Percentiles rank a stretch among this genome's conserved stretches.
phyloP scores from a whole-genome alignment of 2,329 filamentous ascomycete species.

The Pestalotiopsis sp. region DNA sequence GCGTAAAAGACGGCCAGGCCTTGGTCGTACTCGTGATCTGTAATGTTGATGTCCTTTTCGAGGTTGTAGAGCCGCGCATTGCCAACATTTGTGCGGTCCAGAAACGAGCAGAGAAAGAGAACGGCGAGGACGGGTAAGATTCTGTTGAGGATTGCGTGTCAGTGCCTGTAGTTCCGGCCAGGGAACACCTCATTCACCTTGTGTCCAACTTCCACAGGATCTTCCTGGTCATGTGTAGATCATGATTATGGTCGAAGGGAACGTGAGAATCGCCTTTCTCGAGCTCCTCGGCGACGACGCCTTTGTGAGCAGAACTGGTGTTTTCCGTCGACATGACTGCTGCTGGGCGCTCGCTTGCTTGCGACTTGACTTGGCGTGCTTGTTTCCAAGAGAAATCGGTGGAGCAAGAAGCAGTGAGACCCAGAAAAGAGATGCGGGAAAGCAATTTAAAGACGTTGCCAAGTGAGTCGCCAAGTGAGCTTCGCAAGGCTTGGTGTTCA shows the following conservation, averaged over 20 bases:
- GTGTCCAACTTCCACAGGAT: constrained; percentile 58
- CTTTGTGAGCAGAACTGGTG: constrained; percentile 20
- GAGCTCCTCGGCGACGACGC: constrained; percentile 25
- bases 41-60: constrained; percentile 59
- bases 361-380: not conserved
- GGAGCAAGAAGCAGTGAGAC: not conserved
- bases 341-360: not conserved
- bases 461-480: constrained; percentile 12
- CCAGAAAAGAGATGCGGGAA: not conserved
- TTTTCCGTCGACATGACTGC: constrained; percentile 8
- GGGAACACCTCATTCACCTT: constrained; percentile 36
- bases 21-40: constrained; percentile 64
- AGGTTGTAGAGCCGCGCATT: constrained; percentile 70
- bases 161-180: not conserved
- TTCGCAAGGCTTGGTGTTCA: constrained; percentile 3
- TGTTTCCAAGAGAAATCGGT: constrained; percentile 4
- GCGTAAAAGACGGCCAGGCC: constrained; percentile 69
- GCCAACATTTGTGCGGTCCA: constrained; percentile 74
- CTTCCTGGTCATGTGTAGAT: constrained; percentile 38
- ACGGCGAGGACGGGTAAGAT: constrained; percentile 66
- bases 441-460: not conserved
- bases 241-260: constrained; percentile 19
- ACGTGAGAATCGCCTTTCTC: constrained; percentile 24
- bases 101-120: constrained; percentile 66
- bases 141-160: constrained; percentile 35